These are phyloP conservation scores for Bacterosira constricta DNA, from an alignment of 108 stramenopile species.

Conservation along the genomic window DNA sequence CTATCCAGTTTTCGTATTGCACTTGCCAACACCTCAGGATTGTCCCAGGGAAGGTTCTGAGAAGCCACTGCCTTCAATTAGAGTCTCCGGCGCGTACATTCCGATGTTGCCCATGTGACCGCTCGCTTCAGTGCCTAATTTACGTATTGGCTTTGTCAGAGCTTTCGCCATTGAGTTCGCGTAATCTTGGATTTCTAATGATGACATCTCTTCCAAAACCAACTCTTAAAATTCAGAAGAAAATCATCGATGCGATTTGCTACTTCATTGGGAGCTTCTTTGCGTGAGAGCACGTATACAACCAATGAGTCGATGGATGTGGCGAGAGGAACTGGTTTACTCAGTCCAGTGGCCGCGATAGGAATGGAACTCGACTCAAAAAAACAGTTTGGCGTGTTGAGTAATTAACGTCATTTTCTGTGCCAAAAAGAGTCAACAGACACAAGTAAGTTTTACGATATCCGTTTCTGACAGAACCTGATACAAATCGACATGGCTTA, in stretches of 20 bases:
- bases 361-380: not conserved
- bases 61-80: slow-evolving; percentile 5
- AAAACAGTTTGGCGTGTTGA: slow-evolving; percentile 42
- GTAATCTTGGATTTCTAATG: slow-evolving; percentile 71
- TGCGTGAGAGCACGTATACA: slow-evolving; percentile 74
- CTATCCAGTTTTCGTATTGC: slow-evolving; percentile 55
- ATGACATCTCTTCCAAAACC: slow-evolving; percentile 64
- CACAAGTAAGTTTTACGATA: not conserved
- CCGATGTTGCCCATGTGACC: slow-evolving; percentile 64
- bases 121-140: slow-evolving; percentile 66
- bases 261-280: slow-evolving; percentile 69
- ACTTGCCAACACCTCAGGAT: slow-evolving; percentile 57
- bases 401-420: slow-evolving; percentile 70
- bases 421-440: slow-evolving; percentile 61
- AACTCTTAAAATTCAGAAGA: slow-evolving; percentile 58
- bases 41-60: slow-evolving; percentile 68
- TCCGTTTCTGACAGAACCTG: not conserved
- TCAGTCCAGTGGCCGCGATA: not conserved
- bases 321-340: slow-evolving; percentile 33
- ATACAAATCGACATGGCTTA: too few relatives aligned
- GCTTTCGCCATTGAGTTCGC: slow-evolving; percentile 66
- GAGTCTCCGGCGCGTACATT: slow-evolving; percentile 72
- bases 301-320: slow-evolving; percentile 74
- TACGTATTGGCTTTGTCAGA: slow-evolving; percentile 79
- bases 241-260: slow-evolving; percentile 82